A percentile compares a stretch with the other conserved stretches of the same genome.
Conservation (phyloP, 352 stramenopile species). For the Phytophthora podocarpi region DNA sequence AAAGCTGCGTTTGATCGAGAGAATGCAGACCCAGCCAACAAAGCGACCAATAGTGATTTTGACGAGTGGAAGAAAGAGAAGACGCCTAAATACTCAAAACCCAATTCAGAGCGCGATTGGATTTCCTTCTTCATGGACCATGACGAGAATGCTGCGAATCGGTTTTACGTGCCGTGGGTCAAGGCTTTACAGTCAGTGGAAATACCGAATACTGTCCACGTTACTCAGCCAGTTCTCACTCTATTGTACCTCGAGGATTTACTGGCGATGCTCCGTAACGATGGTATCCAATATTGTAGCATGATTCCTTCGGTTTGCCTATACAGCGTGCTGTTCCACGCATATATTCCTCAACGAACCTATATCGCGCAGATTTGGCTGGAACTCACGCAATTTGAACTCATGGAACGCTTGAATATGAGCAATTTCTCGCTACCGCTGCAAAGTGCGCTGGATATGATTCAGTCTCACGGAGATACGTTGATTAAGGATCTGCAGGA, state of each 20-base stretch:
- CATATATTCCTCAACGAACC: conserved; percentile 37
- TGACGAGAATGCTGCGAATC: conserved; percentile 37
- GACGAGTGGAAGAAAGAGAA: conserved; percentile 62
- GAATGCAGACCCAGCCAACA: conserved; percentile 4
- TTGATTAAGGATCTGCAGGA: conserved; percentile 58
- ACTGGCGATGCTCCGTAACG: conserved; percentile 38
- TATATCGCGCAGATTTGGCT: conserved; percentile 55
- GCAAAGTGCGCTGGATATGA: too few species aligned
- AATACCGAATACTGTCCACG: conserved; percentile 11
- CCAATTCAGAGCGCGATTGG: conserved; percentile 42
- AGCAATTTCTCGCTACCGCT: conserved; percentile 45
- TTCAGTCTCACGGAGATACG: conserved; percentile 41
- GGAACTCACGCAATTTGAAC: conserved; percentile 49
- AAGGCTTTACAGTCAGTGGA: conserved; percentile 32
- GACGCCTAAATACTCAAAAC: conserved; percentile 30
- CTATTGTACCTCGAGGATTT: conserved; percentile 54
- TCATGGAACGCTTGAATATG: conserved; percentile 57
- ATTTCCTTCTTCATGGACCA: conserved; percentile 53
- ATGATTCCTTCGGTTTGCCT: conserved; percentile 54
- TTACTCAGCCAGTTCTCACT: conserved; percentile 61
- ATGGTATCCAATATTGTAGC: conserved; percentile 35
- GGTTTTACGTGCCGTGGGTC: conserved; percentile 63
- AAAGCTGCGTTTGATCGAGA: conserved; percentile 41
- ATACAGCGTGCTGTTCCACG: conserved; percentile 54
- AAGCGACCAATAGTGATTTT: conserved; percentile 56